A percentile compares a stretch with the other conserved stretches of the same genome.
phyloP scores from a whole-genome alignment of 768 basidiomycete species.

The Rhizopogon salebrosus region DNA sequence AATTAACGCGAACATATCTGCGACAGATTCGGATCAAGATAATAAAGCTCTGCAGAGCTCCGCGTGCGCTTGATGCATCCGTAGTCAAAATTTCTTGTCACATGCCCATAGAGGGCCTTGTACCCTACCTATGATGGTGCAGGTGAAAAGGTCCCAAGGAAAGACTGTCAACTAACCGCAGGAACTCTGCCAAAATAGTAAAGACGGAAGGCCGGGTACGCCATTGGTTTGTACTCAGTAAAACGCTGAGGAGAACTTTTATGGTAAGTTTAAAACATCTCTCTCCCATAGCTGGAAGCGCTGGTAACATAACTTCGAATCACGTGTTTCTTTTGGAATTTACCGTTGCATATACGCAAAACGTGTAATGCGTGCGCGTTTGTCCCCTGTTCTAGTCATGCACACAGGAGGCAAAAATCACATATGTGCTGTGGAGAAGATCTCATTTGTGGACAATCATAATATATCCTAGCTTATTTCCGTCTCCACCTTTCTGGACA shows the following conservation, averaged over 20 bases:
- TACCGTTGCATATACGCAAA: neutral
- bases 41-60: neutral
- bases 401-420: neutral
- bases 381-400: neutral
- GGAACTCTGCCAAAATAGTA: constrained; percentile 9
- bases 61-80: neutral
- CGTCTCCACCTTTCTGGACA: neutral
- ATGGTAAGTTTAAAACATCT: neutral
- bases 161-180: constrained; percentile 3
- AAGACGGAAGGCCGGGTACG: constrained; percentile 3
- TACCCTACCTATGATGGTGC: neutral
- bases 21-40: neutral
- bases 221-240: constrained; percentile 15
- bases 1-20: neutral
- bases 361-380: neutral
- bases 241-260: constrained; percentile 16
- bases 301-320: neutral
- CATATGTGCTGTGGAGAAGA: neutral
- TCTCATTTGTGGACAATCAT: neutral
- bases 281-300: neutral
- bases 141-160: constrained; percentile 1
- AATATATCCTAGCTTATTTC: neutral
- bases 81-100: constrained; percentile 1
- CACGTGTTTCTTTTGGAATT: neutral
- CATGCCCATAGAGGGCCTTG: constrained; percentile 13